Evolutionary conservation across 1,139 yeast species (phyloP).

Genomic region (Hansenula anomala): DNA sequence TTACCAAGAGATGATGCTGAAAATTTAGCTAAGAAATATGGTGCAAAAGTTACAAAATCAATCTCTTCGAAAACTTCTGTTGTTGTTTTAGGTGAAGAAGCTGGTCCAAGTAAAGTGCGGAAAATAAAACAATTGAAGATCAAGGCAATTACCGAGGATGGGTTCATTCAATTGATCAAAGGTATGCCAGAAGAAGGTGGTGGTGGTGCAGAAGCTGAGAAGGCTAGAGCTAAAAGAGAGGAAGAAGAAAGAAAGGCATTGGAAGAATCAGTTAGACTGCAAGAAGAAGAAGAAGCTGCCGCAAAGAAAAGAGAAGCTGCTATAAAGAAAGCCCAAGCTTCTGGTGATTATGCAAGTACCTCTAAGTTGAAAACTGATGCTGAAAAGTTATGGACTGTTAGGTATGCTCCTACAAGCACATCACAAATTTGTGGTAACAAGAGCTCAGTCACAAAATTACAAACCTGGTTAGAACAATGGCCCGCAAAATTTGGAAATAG

Average conservation of each 20-base stretch:
- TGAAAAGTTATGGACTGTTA: slow-evolving; percentile 85
- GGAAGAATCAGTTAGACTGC: slow-evolving; percentile 46
- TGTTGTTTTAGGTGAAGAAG: slow-evolving; percentile 92
- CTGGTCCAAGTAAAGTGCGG: slow-evolving; percentile 92
- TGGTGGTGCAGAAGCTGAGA: slow-evolving; percentile 66
- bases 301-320: slow-evolving; percentile 23
- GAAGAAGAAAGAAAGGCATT: slow-evolving; percentile 54
- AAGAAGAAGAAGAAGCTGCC: slow-evolving; percentile 31
- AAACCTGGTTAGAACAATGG: slow-evolving; percentile 81
- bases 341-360: slow-evolving; percentile 19
- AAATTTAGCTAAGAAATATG: slow-evolving; percentile 73
- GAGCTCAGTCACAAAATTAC: slow-evolving; percentile 60
- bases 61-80: slow-evolving; percentile 82
- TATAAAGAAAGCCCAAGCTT: slow-evolving; percentile 18
- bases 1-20: slow-evolving; percentile 76
- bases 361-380: slow-evolving; percentile 24
- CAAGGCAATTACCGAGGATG: slow-evolving; percentile 84
- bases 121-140: slow-evolving; percentile 69
- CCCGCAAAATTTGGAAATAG: slow-evolving; percentile 52
- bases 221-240: slow-evolving; percentile 64
- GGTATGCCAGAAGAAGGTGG: slow-evolving; percentile 96
- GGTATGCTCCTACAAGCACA: slow-evolving; percentile 77
- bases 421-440: slow-evolving; percentile 90
- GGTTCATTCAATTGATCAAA: slow-evolving; percentile 67
- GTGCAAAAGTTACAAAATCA: slow-evolving; percentile 90